phyloP scores from a whole-genome alignment of 2,329 filamentous ascomycete genomes.

The Pestalotiopsis sp. region DNA sequence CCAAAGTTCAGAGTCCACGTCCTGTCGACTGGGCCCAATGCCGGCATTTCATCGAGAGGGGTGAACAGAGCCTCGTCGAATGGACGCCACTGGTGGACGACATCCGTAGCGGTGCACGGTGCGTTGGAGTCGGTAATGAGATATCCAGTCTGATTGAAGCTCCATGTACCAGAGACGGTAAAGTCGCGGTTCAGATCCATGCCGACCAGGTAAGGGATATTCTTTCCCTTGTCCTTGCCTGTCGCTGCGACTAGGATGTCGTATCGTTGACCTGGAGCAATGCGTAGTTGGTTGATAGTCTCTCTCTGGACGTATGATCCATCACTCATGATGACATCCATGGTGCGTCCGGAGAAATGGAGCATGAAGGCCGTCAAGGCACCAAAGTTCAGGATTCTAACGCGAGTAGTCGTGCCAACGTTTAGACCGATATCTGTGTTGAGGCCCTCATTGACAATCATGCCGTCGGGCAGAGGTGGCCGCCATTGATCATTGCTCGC shows the following conservation, averaged over 20 bases:
- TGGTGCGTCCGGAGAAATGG: conserved; percentile 45
- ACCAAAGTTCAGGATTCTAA: conserved; percentile 49
- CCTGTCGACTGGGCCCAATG: conserved; percentile 56
- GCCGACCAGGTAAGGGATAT: conserved; percentile 46
- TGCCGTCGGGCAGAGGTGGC: conserved; percentile 43
- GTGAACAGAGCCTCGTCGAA: conserved; percentile 65
- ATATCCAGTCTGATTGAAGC: conserved; percentile 45
- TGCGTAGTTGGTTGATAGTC: conserved; percentile 39
- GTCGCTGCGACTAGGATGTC: conserved; percentile 47
- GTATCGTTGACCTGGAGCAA: conserved; percentile 48
- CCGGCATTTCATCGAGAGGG: conserved; percentile 53
- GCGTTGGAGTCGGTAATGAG: conserved; percentile 39
- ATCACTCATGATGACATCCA: conserved; percentile 49
- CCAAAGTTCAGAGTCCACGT: conserved; percentile 57
- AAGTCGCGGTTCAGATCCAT: conserved; percentile 48
- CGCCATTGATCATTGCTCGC: conserved; percentile 40
- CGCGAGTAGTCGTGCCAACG: conserved; percentile 47
- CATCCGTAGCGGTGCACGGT: conserved; percentile 28
- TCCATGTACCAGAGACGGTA: conserved; percentile 32
- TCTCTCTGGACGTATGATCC: conserved; percentile 40
- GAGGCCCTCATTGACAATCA: conserved; percentile 46
- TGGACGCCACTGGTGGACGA: conserved; percentile 46
- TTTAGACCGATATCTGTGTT: conserved; percentile 38
- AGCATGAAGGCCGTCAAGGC: conserved; percentile 46
- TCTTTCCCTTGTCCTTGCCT: conserved; percentile 35